Base-by-base conservation (phyloP, 2,329 filamentous ascomycete genomes). In the Paecilomyces sp. region DNA sequence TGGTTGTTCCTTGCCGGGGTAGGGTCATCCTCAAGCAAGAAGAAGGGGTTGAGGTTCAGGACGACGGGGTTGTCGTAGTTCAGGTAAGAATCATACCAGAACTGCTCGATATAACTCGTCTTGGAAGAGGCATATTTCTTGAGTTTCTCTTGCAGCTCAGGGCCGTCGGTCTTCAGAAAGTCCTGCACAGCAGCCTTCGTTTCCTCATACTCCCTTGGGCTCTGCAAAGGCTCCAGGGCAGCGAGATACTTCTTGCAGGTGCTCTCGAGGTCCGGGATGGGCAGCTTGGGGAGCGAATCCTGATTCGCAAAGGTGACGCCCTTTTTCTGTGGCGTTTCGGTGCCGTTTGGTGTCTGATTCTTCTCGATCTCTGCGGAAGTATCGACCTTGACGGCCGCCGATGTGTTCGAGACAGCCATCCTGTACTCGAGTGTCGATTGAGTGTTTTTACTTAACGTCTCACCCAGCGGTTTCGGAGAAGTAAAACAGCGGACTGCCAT, bases 41-140 rank as follows among this genome's bases (percentile, higher is more conserved):
- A 99, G 78, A 99, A 99, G 0, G 94, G 94, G 70, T 99, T 99
- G 64, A 99, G 79, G 76, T 99, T 97, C 66, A 99, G 83, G 50
- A 99, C 94, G 50, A 99, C 94, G 0, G 94, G 92, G 70, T 97
- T 97, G 73, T 97, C 94, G 71, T 89, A 99, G 77, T 97, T 97
- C 63, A 99, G 82, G 71, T 97, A 99, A 31, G 94, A 97, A 74
- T 99, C 94, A 73, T 97, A 97, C 94, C 92, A 99, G 68, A 99
- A 99, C 70, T 99, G 94, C 73, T 97, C 94, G 68, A 99, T 97
- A 72, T 97, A 99, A 75, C 93, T 97, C 41, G 91, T 91, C 77
- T 92, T 93, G 53, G 89, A 91, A 55, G 86, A 87, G 8, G 94
- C 92, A 79, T 97, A 99, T 68, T 88, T 87, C 79, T 92, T 94